A percentile compares a stretch with the other conserved stretches of the same genome.
Evolutionary conservation across 148 eudicot species (phyloP).

Genomic region (Bassia scoparia): DNA sequence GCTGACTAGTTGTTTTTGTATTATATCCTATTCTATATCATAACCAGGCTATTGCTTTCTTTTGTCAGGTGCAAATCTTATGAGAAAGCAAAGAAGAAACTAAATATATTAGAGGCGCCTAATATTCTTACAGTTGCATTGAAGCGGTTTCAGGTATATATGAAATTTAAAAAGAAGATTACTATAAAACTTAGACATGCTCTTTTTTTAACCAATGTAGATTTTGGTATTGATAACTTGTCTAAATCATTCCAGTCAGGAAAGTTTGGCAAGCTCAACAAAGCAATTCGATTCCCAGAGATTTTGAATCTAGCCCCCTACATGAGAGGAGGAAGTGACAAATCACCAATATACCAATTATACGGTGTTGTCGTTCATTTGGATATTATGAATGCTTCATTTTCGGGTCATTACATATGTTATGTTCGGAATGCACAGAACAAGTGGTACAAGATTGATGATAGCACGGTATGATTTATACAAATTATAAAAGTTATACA

Average conservation of each 20-base stretch:
- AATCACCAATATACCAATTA: constrained; percentile 66
- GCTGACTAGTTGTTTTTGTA: neutral
- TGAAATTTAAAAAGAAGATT: neutral
- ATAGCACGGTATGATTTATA: constrained; percentile 53
- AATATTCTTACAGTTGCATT: constrained; percentile 77
- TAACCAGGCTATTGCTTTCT: constrained; percentile 10
- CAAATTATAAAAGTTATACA: neutral
- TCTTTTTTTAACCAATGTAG: neutral
- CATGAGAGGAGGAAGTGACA: constrained; percentile 68
- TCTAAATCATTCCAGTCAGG: constrained; percentile 52
- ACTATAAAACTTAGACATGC: neutral
- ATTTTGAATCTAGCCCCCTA: constrained; percentile 71
- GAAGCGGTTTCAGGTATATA: constrained; percentile 74
- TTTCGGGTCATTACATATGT: constrained; percentile 86
- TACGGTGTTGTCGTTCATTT: constrained; percentile 88
- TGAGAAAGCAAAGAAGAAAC: constrained; percentile 82
- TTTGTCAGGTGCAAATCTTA: constrained; percentile 66
- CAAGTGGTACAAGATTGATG: constrained; percentile 83
- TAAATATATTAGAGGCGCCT: constrained; percentile 75
- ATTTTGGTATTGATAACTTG: neutral
- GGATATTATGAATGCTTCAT: constrained; percentile 80
- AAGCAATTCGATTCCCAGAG: constrained; percentile 69
- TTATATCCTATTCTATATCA: neutral
- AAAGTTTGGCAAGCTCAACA: constrained; percentile 79
- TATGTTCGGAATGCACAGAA: constrained; percentile 69